phyloP scores from a whole-genome alignment of 768 basidiomycete species.

The Dacryopinax primogenitus region DNA sequence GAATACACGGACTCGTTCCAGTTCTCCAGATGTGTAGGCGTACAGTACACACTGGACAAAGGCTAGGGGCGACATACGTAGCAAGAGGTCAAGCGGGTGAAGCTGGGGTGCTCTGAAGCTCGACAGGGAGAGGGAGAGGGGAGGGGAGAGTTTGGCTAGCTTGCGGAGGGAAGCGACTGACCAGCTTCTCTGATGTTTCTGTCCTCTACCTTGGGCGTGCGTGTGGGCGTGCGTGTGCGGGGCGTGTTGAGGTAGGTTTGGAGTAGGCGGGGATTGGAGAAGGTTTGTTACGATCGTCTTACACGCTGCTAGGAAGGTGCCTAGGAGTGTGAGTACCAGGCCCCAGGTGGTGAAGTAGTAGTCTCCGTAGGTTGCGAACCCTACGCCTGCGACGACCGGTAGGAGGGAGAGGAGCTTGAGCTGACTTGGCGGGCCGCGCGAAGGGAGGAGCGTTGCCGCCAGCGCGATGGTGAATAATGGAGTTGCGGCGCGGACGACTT shows the following conservation, averaged over 20 bases:
- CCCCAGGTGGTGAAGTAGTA: conserved; percentile 84
- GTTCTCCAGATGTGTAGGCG: conserved; percentile 69
- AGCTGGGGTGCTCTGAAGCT: conserved; percentile 25
- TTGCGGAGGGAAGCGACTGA: conserved; percentile 15
- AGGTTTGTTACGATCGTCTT: conserved; percentile 88
- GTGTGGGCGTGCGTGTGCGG: neutral
- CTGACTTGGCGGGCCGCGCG: conserved; percentile 17
- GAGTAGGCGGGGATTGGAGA: conserved; percentile 37
- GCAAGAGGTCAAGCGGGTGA: conserved; percentile 74
- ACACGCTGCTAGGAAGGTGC: conserved; percentile 80
- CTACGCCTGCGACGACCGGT: conserved; percentile 82
- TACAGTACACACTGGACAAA: conserved; percentile 74
- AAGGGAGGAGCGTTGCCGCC: conserved; percentile 54
- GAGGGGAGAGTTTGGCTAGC: neutral
- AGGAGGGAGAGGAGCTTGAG: conserved; percentile 56
- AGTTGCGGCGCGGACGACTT: conserved; percentile 85
- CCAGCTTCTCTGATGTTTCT: conserved; percentile 20
- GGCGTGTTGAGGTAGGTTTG: conserved; percentile 17
- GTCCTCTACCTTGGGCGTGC: no score
- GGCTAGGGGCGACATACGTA: conserved; percentile 83
- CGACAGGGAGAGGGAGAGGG: neutral
- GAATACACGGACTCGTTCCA: conserved; percentile 44
- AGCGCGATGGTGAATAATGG: conserved; percentile 85
- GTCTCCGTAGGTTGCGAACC: conserved; percentile 88
- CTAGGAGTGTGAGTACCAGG: conserved; percentile 74